phyloP scores from a whole-genome alignment of 306 rosid genomes.

The Chamaecrista fasciculata region DNA sequence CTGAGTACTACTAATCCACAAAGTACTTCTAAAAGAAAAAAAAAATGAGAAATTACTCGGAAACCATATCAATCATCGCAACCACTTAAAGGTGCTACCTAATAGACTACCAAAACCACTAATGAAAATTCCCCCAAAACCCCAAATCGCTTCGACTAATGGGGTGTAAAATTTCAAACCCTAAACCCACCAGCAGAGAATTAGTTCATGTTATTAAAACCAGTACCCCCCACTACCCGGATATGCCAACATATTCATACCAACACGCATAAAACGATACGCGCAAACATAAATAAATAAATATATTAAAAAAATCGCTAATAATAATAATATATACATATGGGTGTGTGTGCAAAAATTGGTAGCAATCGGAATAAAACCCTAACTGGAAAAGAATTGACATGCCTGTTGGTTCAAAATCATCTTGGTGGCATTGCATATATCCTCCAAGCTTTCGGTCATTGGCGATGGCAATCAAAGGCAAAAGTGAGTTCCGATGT shows the following conservation, averaged over 20 bases:
- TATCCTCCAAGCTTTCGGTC: conserved; percentile 38
- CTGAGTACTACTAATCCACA: neutral
- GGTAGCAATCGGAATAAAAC: conserved; percentile 31
- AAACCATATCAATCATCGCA: conserved; percentile 16
- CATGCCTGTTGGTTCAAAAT: conserved; percentile 52
- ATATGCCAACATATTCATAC: conserved; percentile 16
- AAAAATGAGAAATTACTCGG: neutral
- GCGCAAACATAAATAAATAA: neutral
- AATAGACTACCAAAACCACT: neutral
- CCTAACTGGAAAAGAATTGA: conserved; percentile 38
- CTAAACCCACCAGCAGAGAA: conserved; percentile 35
- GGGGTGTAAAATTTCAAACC: conserved; percentile 34
- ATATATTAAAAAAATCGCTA: conserved; percentile 6
- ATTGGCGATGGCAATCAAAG: conserved; percentile 31
- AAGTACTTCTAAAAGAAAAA: neutral
- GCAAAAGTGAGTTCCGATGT: conserved; percentile 26
- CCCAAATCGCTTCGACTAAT: conserved; percentile 16
- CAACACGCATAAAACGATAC: conserved; percentile 1
- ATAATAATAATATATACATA: neutral
- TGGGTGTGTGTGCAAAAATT: too few species aligned
- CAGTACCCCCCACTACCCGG: neutral
- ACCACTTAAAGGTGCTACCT: conserved; percentile 10
- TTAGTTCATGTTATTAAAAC: conserved; percentile 22
- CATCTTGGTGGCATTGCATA: conserved; percentile 39
- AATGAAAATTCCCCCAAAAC: conserved; percentile 27